Evolutionary conservation across 2,329 filamentous ascomycete species (phyloP).

Genomic region (Calcarisporium arbuscula): DNA sequence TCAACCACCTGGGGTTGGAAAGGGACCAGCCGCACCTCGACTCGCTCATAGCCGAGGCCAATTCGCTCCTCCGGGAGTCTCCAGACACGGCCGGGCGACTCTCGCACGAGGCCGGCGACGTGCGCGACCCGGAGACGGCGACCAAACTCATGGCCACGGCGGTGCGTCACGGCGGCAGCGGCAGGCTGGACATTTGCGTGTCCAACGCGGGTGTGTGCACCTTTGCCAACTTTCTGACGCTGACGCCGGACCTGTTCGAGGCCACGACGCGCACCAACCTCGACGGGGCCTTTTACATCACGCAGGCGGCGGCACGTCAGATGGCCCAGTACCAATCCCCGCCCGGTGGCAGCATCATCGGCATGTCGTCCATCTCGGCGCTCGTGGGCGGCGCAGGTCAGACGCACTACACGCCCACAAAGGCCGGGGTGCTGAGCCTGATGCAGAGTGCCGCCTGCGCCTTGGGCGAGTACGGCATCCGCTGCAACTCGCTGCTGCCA

Average conservation of each 20-base stretch:
- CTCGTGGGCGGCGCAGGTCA: slow-evolving; percentile 73
- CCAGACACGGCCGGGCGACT: slow-evolving; percentile 46
- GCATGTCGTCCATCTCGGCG: slow-evolving; percentile 65
- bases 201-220: slow-evolving; percentile 85
- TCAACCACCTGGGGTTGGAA: slow-evolving; percentile 68
- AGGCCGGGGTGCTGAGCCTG: slow-evolving; percentile 71
- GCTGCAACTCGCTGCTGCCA: slow-evolving; percentile 78
- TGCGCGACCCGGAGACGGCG: slow-evolving; percentile 68
- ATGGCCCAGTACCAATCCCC: slow-evolving; percentile 61
- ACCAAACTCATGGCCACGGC: slow-evolving; percentile 59
- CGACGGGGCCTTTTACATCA: slow-evolving; percentile 80
- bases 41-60: slow-evolving; percentile 46
- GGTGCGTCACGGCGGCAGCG: slow-evolving; percentile 49
- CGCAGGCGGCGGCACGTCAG: slow-evolving; percentile 77
- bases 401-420: slow-evolving; percentile 84
- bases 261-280: slow-evolving; percentile 75
- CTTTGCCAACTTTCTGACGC: slow-evolving; percentile 78
- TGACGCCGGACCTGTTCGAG: slow-evolving; percentile 63
- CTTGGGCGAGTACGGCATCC: slow-evolving; percentile 66
- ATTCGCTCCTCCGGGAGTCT: slow-evolving; percentile 35
- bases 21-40: slow-evolving; percentile 45
- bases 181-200: slow-evolving; percentile 69
- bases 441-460: slow-evolving; percentile 82
- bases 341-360: slow-evolving; percentile 73
- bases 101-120: slow-evolving; percentile 68